Percentiles rank a stretch among this genome's conserved stretches.
Evolutionary conservation across 1,284 basidiomycete genomes (phyloP).

Genomic region (Cutaneotrichosporon sp.): DNA sequence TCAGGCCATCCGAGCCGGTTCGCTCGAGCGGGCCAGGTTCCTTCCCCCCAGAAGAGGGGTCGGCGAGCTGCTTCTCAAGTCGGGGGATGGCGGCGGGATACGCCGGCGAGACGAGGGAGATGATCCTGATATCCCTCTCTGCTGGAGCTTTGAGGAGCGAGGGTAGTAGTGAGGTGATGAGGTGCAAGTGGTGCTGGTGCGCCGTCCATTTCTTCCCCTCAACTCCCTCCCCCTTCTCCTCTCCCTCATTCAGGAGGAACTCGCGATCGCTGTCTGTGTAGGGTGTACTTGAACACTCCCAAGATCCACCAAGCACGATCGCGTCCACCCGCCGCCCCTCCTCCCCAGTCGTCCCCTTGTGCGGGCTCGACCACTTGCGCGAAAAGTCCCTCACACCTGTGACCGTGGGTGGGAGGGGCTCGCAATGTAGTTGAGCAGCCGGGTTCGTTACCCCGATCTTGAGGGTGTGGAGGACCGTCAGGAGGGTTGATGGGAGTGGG

Average conservation of each 20-base stretch:
- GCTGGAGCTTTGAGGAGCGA: constrained; percentile 71
- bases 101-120: constrained; percentile 77
- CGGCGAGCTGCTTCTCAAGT: constrained; percentile 41
- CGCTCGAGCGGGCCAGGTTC: constrained; percentile 2
- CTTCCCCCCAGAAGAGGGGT: not conserved
- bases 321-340: constrained; percentile 51
- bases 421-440: constrained; percentile 48
- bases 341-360: constrained; percentile 42
- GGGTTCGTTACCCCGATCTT: constrained; percentile 40
- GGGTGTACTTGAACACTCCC: constrained; percentile 31
- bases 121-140: constrained; percentile 77
- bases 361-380: constrained; percentile 42
- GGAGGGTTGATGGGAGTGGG: constrained; percentile 43
- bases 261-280: not conserved
- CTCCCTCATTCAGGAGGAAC: not conserved
- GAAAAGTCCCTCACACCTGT: constrained; percentile 44
- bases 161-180: constrained; percentile 73
- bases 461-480: constrained; percentile 50
- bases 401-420: constrained; percentile 45
- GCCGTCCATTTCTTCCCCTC: constrained; percentile 36
- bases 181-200: constrained; percentile 60
- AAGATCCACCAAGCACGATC: constrained; percentile 48
- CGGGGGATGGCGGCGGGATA: constrained; percentile 69
- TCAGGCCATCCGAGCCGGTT: constrained; percentile 37
- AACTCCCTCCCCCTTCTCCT: not conserved